These are phyloP conservation scores for Entomortierella lignicola DNA, from an alignment of 192 early-diverging fungal genomes.

Conservation along the genomic window DNA sequence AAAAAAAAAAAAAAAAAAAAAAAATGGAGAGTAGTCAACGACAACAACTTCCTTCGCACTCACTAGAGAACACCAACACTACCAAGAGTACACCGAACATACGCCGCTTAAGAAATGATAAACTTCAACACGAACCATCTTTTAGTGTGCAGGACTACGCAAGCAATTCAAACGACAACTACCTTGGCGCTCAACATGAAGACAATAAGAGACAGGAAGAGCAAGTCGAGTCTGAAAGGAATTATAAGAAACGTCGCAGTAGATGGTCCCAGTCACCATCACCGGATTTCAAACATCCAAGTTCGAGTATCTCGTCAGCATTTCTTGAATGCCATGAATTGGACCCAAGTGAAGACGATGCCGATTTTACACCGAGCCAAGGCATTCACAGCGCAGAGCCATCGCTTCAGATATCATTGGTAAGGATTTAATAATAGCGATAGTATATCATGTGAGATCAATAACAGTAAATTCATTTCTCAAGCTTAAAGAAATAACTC, in stretches of 20 bases:
- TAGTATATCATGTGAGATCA: neutral
- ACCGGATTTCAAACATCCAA: neutral
- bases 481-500: neutral
- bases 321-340: constrained; percentile 13
- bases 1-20: too few species aligned
- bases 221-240: neutral
- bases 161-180: too few species aligned
- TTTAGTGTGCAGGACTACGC: too few species aligned
- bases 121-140: too few species aligned
- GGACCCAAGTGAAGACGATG: neutral
- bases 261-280: neutral
- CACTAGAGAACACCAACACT: neutral
- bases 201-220: neutral
- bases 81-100: too few species aligned
- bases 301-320: constrained; percentile 6
- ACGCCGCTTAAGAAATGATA: too few species aligned
- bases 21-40: neutral
- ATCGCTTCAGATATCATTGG: neutral
- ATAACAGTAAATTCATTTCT: neutral
- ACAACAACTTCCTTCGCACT: neutral
- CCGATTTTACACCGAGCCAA: constrained; percentile 23
- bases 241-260: neutral
- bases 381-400: neutral
- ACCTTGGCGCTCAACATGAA: too few species aligned
- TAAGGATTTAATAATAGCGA: neutral